These are phyloP conservation scores for Aspergillus candidus DNA, from an alignment of 2,329 filamentous ascomycete species.

Conservation along the genomic window DNA sequence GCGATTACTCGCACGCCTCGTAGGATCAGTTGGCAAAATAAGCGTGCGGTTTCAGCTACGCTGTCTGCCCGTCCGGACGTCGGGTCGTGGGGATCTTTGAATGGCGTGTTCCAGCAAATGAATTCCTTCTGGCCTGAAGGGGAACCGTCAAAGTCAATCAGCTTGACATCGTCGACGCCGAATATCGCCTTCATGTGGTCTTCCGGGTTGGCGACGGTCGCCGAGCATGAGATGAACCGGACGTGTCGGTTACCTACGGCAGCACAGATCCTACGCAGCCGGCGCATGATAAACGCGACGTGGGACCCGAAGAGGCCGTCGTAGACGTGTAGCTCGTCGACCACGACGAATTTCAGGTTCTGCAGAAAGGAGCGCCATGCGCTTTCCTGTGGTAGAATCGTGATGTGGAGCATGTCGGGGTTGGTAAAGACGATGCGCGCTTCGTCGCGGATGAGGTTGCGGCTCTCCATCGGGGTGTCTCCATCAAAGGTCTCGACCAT, in stretches of 20 bases:
- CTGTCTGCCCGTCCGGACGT: conserved; percentile 78
- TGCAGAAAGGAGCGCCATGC: conserved; percentile 83
- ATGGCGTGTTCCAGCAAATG: conserved; percentile 95
- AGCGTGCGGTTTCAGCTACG: conserved; percentile 75
- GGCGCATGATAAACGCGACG: conserved; percentile 88
- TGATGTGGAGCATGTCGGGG: conserved; percentile 94
- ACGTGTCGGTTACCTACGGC: conserved; percentile 79
- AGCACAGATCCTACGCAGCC: conserved; percentile 79
- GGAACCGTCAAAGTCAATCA: conserved; percentile 88
- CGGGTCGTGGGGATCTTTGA: conserved; percentile 80
- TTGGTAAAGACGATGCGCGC: conserved; percentile 95
- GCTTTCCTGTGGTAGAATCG: conserved; percentile 86
- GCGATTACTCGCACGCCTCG: conserved; percentile 87
- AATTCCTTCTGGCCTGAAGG: conserved; percentile 92
- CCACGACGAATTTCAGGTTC: conserved; percentile 84
- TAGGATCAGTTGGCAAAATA: conserved; percentile 86
- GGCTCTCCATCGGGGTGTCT: conserved; percentile 76
- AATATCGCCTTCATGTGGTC: conserved; percentile 95
- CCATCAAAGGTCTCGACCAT: conserved; percentile 94
- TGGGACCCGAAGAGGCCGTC: conserved; percentile 93
- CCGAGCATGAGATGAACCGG: conserved; percentile 92
- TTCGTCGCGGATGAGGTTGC: conserved; percentile 77
- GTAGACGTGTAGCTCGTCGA: conserved; percentile 90
- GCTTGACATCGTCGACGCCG: conserved; percentile 69
- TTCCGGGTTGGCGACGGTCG: conserved; percentile 87